These are phyloP conservation scores for Solanum bukasovii DNA, from an alignment of 257 asterid species.

Conservation along the genomic window DNA sequence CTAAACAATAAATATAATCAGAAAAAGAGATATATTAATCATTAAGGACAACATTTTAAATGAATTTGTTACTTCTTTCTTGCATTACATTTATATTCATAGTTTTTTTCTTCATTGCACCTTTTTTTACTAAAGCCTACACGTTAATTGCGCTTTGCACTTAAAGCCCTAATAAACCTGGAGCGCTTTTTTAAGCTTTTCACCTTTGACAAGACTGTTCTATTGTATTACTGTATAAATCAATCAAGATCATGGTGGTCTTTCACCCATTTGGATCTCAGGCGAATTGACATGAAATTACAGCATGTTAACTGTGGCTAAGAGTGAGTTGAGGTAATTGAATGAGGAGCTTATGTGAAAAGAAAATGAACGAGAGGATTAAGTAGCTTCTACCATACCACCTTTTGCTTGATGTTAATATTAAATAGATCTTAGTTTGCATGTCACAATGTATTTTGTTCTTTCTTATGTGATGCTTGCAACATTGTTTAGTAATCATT, in stretches of 20 bases:
- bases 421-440: neutral
- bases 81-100: neutral
- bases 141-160: neutral
- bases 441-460: neutral
- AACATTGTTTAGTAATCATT: neutral
- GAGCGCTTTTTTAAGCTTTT: neutral
- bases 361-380: neutral
- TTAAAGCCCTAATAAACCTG: neutral
- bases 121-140: neutral
- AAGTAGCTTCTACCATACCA: neutral
- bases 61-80: neutral
- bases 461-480: neutral
- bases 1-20: neutral
- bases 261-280: neutral
- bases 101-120: neutral
- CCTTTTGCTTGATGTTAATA: neutral
- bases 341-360: neutral
- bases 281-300: neutral
- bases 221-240: neutral
- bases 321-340: neutral
- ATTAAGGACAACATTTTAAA: neutral
- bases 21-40: neutral
- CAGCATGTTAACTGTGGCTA: neutral
- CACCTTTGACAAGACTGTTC: neutral
- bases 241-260: neutral